phyloP scores from a whole-genome alignment of 306 rosid genomes.

The Urtica urens region DNA sequence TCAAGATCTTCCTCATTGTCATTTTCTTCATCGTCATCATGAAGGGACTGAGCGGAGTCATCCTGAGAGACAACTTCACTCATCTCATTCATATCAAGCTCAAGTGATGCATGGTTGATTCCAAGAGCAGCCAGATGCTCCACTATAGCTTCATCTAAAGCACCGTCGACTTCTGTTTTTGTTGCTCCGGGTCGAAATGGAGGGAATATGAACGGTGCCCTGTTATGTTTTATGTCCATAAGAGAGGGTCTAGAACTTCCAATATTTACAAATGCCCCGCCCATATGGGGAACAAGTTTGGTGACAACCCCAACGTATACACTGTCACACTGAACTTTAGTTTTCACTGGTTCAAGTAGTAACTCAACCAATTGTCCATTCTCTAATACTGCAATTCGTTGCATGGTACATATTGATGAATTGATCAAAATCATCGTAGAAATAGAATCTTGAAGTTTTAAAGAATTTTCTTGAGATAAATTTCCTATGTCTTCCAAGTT shows the following conservation, averaged over 20 bases:
- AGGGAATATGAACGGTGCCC: conserved; percentile 86
- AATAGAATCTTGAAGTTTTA: conserved; percentile 36
- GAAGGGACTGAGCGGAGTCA: conserved; percentile 32
- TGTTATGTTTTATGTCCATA: conserved; percentile 67
- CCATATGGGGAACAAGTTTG: conserved; percentile 90
- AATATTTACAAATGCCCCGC: conserved; percentile 88
- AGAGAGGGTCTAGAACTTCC: conserved; percentile 72
- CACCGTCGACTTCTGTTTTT: conserved; percentile 30
- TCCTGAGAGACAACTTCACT: conserved; percentile 33
- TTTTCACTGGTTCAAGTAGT: conserved; percentile 88
- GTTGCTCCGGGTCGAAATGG: conserved; percentile 56
- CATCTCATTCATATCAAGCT: conserved; percentile 23
- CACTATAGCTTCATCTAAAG: conserved; percentile 9
- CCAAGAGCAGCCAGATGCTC: conserved; percentile 21
- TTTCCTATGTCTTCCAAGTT: conserved; percentile 34
- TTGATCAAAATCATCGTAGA: conserved; percentile 68
- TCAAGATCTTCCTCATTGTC: conserved; percentile 69
- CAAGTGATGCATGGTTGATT: conserved; percentile 23
- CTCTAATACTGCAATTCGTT: conserved; percentile 91
- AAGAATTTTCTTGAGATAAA: conserved; percentile 38
- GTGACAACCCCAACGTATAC: conserved; percentile 77
- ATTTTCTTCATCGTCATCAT: conserved; percentile 44
- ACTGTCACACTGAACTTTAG: conserved; percentile 83
- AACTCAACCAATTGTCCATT: conserved; percentile 74
- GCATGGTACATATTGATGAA: conserved; percentile 97